Conservation (phyloP, 805 yeast genomes). For the Candida pseudofarinosa region DNA sequence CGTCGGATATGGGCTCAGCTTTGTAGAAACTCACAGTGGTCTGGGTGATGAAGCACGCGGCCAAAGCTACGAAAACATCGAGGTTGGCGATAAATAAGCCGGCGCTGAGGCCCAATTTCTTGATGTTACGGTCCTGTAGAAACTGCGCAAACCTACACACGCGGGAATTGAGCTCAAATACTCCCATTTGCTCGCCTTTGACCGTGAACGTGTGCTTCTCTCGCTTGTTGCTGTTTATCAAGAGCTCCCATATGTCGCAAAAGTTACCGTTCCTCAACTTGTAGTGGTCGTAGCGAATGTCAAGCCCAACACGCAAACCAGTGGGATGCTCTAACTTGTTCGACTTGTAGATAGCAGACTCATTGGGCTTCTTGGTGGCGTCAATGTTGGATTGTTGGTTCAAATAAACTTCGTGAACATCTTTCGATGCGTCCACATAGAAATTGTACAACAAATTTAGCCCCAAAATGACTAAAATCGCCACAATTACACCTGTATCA, state of each 20-base stretch:
- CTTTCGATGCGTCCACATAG: slow-evolving; percentile 39
- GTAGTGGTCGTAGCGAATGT: slow-evolving; percentile 57
- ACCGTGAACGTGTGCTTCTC: slow-evolving; percentile 18
- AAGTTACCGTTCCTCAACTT: slow-evolving; percentile 70
- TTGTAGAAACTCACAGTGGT: slow-evolving; percentile 39
- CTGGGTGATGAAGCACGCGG: slow-evolving; percentile 45
- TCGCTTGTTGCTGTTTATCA: slow-evolving; percentile 25
- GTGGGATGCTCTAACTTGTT: slow-evolving; percentile 69
- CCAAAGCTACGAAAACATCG: slow-evolving; percentile 33
- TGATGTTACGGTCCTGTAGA: slow-evolving; percentile 11
- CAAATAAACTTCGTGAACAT: slow-evolving; percentile 55
- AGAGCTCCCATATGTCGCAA: slow-evolving; percentile 67
- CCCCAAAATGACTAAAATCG: slow-evolving; percentile 16
- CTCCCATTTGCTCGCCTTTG: slow-evolving; percentile 13
- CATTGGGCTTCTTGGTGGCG: slow-evolving; percentile 58
- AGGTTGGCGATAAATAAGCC: slow-evolving; percentile 17
- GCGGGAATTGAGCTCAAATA: slow-evolving; percentile 24
- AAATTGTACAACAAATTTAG: slow-evolving; percentile 16
- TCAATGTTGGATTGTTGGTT: slow-evolving; percentile 63
- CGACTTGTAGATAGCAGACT: slow-evolving; percentile 74
- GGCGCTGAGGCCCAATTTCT: slow-evolving; percentile 22
- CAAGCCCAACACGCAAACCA: slow-evolving; percentile 65
- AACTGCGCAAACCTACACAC: slow-evolving; percentile 18
- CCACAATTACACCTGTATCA: slow-evolving; percentile 10
- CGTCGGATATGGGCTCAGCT: slow-evolving; percentile 6